Conservation (phyloP, 805 yeast genomes). For the Candida peoriensis region DNA sequence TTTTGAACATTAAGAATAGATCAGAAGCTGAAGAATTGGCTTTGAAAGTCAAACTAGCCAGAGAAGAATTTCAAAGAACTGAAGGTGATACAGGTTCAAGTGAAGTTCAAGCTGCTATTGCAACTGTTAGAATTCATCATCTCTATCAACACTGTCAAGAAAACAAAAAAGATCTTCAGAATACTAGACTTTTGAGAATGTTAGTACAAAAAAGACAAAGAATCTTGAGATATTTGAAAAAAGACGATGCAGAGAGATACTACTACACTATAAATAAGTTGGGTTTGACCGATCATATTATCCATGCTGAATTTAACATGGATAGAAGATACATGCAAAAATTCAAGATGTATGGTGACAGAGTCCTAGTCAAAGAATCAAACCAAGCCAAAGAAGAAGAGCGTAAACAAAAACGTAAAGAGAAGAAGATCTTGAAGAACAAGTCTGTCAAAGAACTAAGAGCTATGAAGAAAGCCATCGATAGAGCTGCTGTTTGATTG, state of each 20-base stretch:
- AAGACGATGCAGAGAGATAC: slow-evolving; percentile 74
- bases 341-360: slow-evolving; percentile 73
- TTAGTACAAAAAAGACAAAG: slow-evolving; percentile 87
- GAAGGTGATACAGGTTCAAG: slow-evolving; percentile 94
- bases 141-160: slow-evolving; percentile 68
- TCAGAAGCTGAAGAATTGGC: slow-evolving; percentile 51
- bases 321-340: slow-evolving; percentile 75
- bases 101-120: slow-evolving; percentile 92
- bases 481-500: slow-evolving; percentile 10
- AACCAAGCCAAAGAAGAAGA: slow-evolving; percentile 42
- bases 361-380: slow-evolving; percentile 53
- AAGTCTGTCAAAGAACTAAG: slow-evolving; percentile 22
- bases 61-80: slow-evolving; percentile 71
- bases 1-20: slow-evolving; percentile 70
- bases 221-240: slow-evolving; percentile 75
- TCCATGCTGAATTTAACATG: slow-evolving; percentile 76
- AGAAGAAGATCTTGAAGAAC: slow-evolving; percentile 34
- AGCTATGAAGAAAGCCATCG: slow-evolving; percentile 21
- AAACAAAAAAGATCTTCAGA: slow-evolving; percentile 67
- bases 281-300: slow-evolving; percentile 78
- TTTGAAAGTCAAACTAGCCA: slow-evolving; percentile 59
- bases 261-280: slow-evolving; percentile 81
- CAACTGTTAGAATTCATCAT: slow-evolving; percentile 75
- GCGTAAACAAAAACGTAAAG: slow-evolving; percentile 42
- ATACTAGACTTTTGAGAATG: slow-evolving; percentile 69